Base-by-base conservation (phyloP, 768 basidiomycete species). In the Pisolithus microcarpus region DNA sequence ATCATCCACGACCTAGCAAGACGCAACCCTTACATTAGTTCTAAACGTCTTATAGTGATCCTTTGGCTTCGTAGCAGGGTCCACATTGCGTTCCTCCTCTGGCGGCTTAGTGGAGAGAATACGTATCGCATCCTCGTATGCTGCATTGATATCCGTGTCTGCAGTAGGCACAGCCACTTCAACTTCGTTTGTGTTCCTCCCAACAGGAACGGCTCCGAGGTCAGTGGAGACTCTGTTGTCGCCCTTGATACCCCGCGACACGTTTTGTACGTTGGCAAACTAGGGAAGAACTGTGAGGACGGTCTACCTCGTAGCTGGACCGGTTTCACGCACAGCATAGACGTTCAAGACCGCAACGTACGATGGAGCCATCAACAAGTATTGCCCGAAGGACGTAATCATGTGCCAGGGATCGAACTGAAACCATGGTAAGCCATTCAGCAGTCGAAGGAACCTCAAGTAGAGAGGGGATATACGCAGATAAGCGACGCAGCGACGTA, bases 321-420 rank as follows among this genome's bases (percentile, higher is more conserved):
- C 30, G 30, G 48, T 42, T 19, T 26, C 60, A 42, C 48, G 61
- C 67, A 85, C 81, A 5, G 84, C 85, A 61, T 94, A 92, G 56
- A 95, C 91, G 64, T 95, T 95, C 49, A 98, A 76, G 11, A 98
- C 89, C 49, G 85, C 80, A 63, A 95, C 94, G 60, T 94, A 97
- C 0, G 91, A 91, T 2, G 95, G 95, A 0, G 92, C 89, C 75
- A 97, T 82, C 53, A 95, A 77, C 19, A 88, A 66, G 62, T 94
- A 95, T 65, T 93, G 95, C n/a, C 93, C 23, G 70, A 98, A 94
- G 6, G 87, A 91, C 0, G 96, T 97, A 61, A 99, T 75, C 91
- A 99, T 90, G 65, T 99, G 96, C 91, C 93, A 96, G 2, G 95
- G 95, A 58, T 98, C 93, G 58, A 96, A 84, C 84, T 95, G 62